Conservation (phyloP, 2,329 filamentous ascomycete genomes). For the Colletotrichum horii region DNA sequence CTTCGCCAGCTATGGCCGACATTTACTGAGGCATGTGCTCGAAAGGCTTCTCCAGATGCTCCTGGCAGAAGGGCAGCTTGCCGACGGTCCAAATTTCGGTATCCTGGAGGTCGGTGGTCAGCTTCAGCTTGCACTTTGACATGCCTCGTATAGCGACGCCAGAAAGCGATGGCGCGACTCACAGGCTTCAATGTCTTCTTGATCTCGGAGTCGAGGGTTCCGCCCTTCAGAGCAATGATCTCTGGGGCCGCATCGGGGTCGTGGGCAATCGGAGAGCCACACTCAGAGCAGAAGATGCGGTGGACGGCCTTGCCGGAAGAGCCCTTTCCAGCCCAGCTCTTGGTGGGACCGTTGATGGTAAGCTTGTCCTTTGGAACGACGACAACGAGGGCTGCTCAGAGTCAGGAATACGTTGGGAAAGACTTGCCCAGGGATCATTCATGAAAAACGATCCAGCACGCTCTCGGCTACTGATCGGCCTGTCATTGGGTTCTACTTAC, state of each 20-base stretch:
- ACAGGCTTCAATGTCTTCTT: slow-evolving; percentile 73
- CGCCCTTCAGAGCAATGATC: slow-evolving; percentile 73
- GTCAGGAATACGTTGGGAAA: neutral
- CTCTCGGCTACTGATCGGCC: neutral
- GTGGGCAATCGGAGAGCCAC: slow-evolving; percentile 73
- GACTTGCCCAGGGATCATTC: neutral
- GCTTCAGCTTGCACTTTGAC: neutral
- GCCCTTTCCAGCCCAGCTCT: slow-evolving; percentile 66
- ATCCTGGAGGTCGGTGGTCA: slow-evolving; percentile 42
- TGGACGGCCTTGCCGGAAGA: slow-evolving; percentile 67
- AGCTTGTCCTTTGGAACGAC: slow-evolving; percentile 72
- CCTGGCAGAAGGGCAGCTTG: slow-evolving; percentile 74
- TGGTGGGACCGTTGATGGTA: slow-evolving; percentile 66
- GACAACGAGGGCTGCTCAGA: slow-evolving; percentile 62
- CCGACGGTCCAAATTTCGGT: slow-evolving; percentile 73
- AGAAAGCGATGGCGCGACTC: slow-evolving; percentile 29
- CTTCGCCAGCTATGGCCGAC: neutral
- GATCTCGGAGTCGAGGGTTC: slow-evolving; percentile 66
- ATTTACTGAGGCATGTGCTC: slow-evolving; percentile 65
- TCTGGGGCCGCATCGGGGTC: slow-evolving; percentile 73
- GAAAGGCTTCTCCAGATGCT: slow-evolving; percentile 68
- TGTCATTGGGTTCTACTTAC: slow-evolving; percentile 40
- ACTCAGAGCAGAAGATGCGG: slow-evolving; percentile 73
- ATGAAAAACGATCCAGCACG: neutral
- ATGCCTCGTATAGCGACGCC: neutral